Percentiles rank a stretch among this genome's conserved stretches.
Evolutionary conservation across 331 rosid genomes (phyloP).

Genomic region (Dryas integrifolia): DNA sequence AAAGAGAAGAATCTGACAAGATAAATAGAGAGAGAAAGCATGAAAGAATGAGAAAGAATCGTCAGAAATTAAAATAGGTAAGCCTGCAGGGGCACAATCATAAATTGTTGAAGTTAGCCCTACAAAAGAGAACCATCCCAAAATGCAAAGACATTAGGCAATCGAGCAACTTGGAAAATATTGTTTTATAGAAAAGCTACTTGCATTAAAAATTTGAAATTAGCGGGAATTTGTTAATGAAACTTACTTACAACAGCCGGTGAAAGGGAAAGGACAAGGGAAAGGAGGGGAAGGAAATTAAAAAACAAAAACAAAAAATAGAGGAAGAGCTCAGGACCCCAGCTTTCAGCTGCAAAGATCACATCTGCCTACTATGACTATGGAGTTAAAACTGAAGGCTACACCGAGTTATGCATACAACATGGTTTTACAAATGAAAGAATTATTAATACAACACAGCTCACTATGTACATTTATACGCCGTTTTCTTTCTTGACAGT

Average conservation of each 20-base stretch:
- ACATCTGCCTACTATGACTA: neutral
- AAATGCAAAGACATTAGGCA: too few species aligned
- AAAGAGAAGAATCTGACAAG: too few species aligned
- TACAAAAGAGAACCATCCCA: too few species aligned
- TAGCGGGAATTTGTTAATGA: neutral
- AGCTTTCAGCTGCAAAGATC: neutral
- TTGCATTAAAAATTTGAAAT: neutral
- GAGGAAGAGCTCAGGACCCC: neutral
- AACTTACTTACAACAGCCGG: neutral
- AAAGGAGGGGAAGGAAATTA: too few species aligned
- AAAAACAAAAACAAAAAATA: too few species aligned
- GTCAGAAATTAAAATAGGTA: too few species aligned
- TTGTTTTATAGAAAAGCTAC: too few species aligned
- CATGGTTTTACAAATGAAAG: constrained; percentile 11
- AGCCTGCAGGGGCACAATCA: too few species aligned
- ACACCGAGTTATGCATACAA: neutral
- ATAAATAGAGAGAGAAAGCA: too few species aligned
- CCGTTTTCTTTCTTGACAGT: constrained; percentile 36
- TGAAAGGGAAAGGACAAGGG: neutral
- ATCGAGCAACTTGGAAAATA: too few species aligned
- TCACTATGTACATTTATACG: neutral
- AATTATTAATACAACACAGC: neutral
- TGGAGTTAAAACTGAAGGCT: constrained; percentile 4
- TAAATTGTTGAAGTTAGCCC: too few species aligned
- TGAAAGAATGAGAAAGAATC: too few species aligned